phyloP scores from a whole-genome alignment of 2,329 filamentous ascomycete genomes.

The Colletotrichum truncatum region DNA sequence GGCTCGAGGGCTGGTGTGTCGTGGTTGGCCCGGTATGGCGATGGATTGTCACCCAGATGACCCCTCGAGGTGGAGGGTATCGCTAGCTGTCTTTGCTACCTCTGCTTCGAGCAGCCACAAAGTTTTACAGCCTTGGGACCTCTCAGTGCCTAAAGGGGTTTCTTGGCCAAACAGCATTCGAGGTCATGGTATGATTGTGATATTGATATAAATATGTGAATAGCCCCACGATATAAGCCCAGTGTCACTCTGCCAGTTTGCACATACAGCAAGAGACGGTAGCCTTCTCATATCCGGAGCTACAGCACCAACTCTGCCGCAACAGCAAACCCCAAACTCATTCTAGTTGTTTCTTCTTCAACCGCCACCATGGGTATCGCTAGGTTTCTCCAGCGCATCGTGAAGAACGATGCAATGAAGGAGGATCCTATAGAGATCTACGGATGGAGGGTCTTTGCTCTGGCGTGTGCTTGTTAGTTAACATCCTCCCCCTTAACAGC shows the following conservation, averaged over 20 bases:
- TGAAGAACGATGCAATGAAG: conserved; percentile 78
- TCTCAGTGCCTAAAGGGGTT: background rate
- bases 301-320: too few relatives aligned
- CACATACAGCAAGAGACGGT: background rate
- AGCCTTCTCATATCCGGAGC: too few relatives aligned
- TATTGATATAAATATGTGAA: background rate
- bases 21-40: background rate
- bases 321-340: too few relatives aligned
- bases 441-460: conserved; percentile 73
- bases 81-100: background rate
- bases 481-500: too few relatives aligned
- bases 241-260: background rate
- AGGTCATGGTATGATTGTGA: background rate
- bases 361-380: conserved; percentile 49
- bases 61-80: background rate
- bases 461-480: conserved; percentile 64
- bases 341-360: background rate
- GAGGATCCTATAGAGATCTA: conserved; percentile 74
- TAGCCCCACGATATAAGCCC: background rate
- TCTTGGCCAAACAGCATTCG: background rate
- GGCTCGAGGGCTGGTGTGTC: too few relatives aligned
- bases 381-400: conserved; percentile 61
- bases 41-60: background rate
- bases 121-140: background rate
- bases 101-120: background rate